Base-by-base conservation (phyloP, 495 filamentous ascomycete species). In the Recurvomyces mirabilis region DNA sequence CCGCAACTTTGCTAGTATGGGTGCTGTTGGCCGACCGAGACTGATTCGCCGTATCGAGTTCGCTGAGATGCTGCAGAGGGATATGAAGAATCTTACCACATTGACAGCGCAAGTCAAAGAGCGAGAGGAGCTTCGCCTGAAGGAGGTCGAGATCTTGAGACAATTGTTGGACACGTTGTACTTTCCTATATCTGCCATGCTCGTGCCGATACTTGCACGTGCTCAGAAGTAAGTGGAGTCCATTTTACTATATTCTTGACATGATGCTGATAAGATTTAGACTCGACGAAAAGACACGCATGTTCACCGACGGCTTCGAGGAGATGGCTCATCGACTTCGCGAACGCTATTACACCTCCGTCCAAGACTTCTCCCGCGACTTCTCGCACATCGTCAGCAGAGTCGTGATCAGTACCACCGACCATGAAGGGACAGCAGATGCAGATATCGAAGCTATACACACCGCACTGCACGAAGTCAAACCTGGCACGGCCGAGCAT, bases 1-100 rank as follows among this genome's bases (percentile, higher is more conserved):
- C 23, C 77, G 93, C 43, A 84, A 96, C 56, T 99, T 91, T 64
- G 79, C 82, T 5, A 80, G 81, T 17, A 89, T 94, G 84, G 91
- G 91, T 25, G 80, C 79, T 19, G 76, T 77, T 35, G 91, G 91
- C 21, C 75, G 79, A 48, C 74, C 81, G 24, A 77, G 84, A 43
- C 69, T 99, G 18, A 68, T 78, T 41, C 72, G 84, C 36, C 78
- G 91, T 35, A 85, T 93, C 53, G 86, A 94, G 42, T 96, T 96
- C 61, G 85, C 83, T 11, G 72, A 83, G 44, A 68, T 65, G 25
- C 70, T 96, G 29, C 69, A 84, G 47, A 65, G 74, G 17, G 85
- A 96, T 58, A 71, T 96, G 26, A 79, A 80, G 43, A 73, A 75
- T 46, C 62, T 96, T 45, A 74, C 78, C 39, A 62, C 68, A 14